Percentiles rank a stretch among this genome's conserved stretches.
Evolutionary conservation across 495 filamentous ascomycete species (phyloP).

Genomic region (Penicillium riverlandense): DNA sequence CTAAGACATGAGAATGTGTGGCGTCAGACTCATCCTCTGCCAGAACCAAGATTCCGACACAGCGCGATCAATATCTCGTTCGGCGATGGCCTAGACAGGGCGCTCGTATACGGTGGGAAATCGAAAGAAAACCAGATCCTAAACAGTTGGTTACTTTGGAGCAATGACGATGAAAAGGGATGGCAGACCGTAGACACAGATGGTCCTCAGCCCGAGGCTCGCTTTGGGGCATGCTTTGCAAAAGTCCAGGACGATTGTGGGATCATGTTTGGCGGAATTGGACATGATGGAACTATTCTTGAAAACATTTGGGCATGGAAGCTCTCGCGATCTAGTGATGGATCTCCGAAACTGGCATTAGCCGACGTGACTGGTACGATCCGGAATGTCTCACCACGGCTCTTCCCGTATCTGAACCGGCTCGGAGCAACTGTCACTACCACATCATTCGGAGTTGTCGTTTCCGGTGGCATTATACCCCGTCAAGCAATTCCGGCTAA

Average conservation of each 20-base stretch:
- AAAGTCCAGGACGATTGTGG: conserved; percentile 38
- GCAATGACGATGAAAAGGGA: conserved; percentile 30
- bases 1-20: conserved; percentile 51
- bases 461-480: conserved; percentile 35
- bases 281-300: conserved; percentile 48
- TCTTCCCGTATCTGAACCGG: conserved; percentile 17
- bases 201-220: conserved; percentile 34
- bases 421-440: conserved; percentile 24
- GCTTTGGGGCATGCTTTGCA: conserved; percentile 55
- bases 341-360: conserved; percentile 17
- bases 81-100: conserved; percentile 15
- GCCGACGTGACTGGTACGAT: conserved; percentile 16
- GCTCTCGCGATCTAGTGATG: conserved; percentile 20
- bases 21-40: conserved; percentile 55
- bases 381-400: conserved; percentile 7
- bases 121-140: conserved; percentile 47
- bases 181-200: conserved; percentile 43
- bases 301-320: conserved; percentile 54
- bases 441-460: conserved; percentile 32
- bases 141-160: conserved; percentile 60
- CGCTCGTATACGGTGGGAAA: conserved; percentile 68
- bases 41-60: conserved; percentile 65
- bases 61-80: conserved; percentile 47
- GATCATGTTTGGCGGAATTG: conserved; percentile 62
- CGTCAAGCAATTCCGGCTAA: conserved; percentile 19